phyloP scores from a whole-genome alignment of 2,329 filamentous ascomycete species.

The Polychaeton citri region DNA sequence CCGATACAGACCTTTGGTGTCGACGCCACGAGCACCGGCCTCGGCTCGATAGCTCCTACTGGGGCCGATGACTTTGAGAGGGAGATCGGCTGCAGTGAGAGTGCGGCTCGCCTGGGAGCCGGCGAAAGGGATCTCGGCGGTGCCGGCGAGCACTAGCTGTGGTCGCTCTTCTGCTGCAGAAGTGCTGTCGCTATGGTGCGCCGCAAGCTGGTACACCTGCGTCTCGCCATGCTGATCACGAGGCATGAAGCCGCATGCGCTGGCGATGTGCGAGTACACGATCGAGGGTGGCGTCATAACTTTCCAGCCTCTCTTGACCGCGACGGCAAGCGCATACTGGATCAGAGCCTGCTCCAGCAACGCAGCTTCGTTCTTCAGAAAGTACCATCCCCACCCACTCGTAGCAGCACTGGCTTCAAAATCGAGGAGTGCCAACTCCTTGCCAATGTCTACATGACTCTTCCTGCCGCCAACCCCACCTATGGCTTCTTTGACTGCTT shows the following conservation, averaged over 20 bases:
- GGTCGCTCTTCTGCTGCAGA: slow-evolving; percentile 40
- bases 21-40: slow-evolving; percentile 75
- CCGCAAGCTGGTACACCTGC: slow-evolving; percentile 65
- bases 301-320: slow-evolving; percentile 62
- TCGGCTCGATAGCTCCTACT: slow-evolving; percentile 94
- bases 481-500: slow-evolving; percentile 4
- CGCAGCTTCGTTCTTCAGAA: slow-evolving; percentile 78
- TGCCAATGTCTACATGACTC: slow-evolving; percentile 59
- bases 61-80: slow-evolving; percentile 66
- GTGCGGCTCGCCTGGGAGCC: slow-evolving; percentile 70
- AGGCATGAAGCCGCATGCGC: slow-evolving; percentile 88
- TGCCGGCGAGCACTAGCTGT: slow-evolving; percentile 66
- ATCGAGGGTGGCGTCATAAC: slow-evolving; percentile 75
- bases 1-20: slow-evolving; percentile 88
- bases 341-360: slow-evolving; percentile 90
- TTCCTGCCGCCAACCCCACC: slow-evolving; percentile 2
- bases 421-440: slow-evolving; percentile 78
- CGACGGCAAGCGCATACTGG: slow-evolving; percentile 67
- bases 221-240: slow-evolving; percentile 82
- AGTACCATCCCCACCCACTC: slow-evolving; percentile 97
- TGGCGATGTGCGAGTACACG: slow-evolving; percentile 81
- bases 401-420: slow-evolving; percentile 70
- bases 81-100: slow-evolving; percentile 53
- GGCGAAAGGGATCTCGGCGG: slow-evolving; percentile 87
- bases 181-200: slow-evolving; percentile 28